Evolutionary conservation across 129 eudicot genomes (phyloP).

Genomic region (Flaveria bidentis): DNA sequence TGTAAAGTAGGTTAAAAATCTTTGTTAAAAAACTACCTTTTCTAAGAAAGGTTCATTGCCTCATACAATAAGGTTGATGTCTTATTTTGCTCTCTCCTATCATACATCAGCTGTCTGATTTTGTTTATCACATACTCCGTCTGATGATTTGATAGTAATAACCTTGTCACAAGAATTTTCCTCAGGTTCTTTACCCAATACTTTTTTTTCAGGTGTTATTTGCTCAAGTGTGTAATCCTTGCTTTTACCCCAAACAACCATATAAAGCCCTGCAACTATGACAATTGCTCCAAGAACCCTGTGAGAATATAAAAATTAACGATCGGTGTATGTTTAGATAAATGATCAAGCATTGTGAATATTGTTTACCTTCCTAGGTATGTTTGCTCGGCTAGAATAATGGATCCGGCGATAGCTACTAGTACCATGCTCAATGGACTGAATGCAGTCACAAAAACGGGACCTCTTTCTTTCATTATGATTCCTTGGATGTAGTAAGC

Average conservation of each 20-base stretch:
- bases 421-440: conserved; percentile 76
- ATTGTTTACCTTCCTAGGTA: conserved; percentile 65
- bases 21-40: conserved; percentile 19
- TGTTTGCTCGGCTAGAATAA: conserved; percentile 64
- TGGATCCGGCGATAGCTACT: conserved; percentile 65
- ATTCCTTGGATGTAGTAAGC: conserved; percentile 88
- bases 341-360: conserved; percentile 13
- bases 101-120: conserved; percentile 21
- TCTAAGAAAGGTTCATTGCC: conserved; percentile 23
- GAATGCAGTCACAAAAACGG: conserved; percentile 85
- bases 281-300: conserved; percentile 83
- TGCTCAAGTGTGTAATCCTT: conserved; percentile 56
- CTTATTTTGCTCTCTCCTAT: conserved; percentile 25
- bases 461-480: conserved; percentile 79
- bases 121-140: conserved; percentile 38
- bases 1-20: conserved; percentile 15
- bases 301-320: conserved; percentile 30
- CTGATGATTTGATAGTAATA: conserved; percentile 37
- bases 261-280: conserved; percentile 77
- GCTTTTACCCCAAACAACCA: conserved; percentile 94
- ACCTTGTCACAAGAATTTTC: conserved; percentile 35
- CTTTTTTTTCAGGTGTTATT: conserved; percentile 39
- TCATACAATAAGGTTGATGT: conserved; percentile 25
- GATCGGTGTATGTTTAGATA: not conserved
- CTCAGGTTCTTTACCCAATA: conserved; percentile 17